Base-by-base conservation (phyloP, 345 rosid species). In the Moricandia arvensis region DNA sequence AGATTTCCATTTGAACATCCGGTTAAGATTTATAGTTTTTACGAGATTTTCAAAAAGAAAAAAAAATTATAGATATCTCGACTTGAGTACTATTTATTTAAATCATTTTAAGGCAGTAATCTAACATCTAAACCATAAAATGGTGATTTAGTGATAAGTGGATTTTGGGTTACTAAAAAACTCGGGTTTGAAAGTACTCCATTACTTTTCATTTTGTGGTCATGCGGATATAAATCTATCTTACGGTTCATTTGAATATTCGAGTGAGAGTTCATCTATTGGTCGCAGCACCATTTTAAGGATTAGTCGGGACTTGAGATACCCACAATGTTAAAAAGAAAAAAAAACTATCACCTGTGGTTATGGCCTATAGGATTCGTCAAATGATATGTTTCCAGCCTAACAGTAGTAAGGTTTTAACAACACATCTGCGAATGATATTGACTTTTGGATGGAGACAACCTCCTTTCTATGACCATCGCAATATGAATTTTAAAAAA, bases 391-490 rank as follows among this genome's bases (percentile, higher is more conserved):
- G 7, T 49, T 35, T 62, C 75, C n/a, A 26, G 11, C 51, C 75
- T 49, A 62, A 18, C 49, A 59, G 1, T 33, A 38, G n/a, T 41
- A 47, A 47, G 15, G 61, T 24, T 49, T 33, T 3, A 33, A 73
- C 11, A 57, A 18, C 12, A n/a, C 37, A 58, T 66, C 55, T 61
- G 24, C 67, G n/a, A 49, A 16, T 61, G 66, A 58, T 16, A 30
- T 51, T 62, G 58, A 30, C 65, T 27, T 9, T 27, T 37, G 27
- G 17, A 69, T 68, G 2, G 7, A 53, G 54, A 69, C 69, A 68
- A 51, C 66, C 54, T 58, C 38, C 66, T 8, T 18, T 8, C 41
- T 43, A 18, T 35, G 53, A 47, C 53, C 31, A 47, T 49, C 47
- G 24, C 10, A 60, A 51, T 49, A 63, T 63, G 6, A 54, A 63